phyloP scores from a whole-genome alignment of 1,284 basidiomycete genomes.

The Chalciporus sp. region DNA sequence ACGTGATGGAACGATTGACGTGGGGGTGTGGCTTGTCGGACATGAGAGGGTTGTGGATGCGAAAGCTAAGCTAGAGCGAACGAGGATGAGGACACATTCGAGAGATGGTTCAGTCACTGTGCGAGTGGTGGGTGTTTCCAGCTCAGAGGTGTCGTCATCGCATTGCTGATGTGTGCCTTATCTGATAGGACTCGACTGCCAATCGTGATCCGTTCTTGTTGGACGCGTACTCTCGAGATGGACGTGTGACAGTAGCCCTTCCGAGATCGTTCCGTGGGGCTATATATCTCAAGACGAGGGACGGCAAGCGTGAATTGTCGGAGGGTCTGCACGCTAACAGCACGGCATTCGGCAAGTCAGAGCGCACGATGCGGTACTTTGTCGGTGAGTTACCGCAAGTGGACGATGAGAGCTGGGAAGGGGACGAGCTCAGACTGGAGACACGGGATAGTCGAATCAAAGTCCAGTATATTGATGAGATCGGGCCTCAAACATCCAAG shows the following conservation, averaged over 20 bases:
- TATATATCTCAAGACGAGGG: conserved; percentile 28
- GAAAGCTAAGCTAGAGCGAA: neutral
- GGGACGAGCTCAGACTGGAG: conserved; percentile 38
- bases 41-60: neutral
- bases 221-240: conserved; percentile 22
- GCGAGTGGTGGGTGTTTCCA: conserved; percentile 8
- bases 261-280: conserved; percentile 43
- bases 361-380: conserved; percentile 34
- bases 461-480: conserved; percentile 38
- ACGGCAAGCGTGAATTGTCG: conserved; percentile 33
- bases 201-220: conserved; percentile 8
- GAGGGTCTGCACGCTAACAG: conserved; percentile 22
- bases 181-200: conserved; percentile 4
- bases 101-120: conserved; percentile 11
- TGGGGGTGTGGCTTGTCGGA: conserved; percentile 36
- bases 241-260: conserved; percentile 33
- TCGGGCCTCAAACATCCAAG: neutral
- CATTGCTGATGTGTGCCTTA: neutral
- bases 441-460: conserved; percentile 37
- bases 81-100: conserved; percentile 8
- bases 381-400: conserved; percentile 34
- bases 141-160: neutral
- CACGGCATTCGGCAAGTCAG: conserved; percentile 34
- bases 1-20: conserved; percentile 44
- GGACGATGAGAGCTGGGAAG: conserved; percentile 29